These are phyloP conservation scores for Pythium aristosporum DNA, from an alignment of 352 stramenopile genomes.

Conservation along the genomic window DNA sequence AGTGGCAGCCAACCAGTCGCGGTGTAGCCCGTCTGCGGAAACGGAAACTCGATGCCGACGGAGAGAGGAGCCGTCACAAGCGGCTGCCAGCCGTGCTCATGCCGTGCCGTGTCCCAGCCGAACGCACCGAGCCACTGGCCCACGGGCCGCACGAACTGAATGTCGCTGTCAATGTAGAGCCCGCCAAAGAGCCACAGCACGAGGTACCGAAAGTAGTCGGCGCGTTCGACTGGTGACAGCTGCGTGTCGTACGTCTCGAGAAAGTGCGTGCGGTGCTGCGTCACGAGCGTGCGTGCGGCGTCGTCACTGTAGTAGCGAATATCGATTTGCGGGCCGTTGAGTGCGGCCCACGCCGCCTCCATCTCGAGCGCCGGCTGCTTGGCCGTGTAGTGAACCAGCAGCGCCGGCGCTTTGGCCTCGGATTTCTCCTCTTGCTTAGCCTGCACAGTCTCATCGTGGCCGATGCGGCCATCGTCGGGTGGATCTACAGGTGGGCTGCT, in stretches of 20 bases:
- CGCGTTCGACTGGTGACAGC: constrained; percentile 19
- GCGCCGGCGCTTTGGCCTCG: background rate
- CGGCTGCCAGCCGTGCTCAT: background rate
- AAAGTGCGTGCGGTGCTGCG: constrained; percentile 1
- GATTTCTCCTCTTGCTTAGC: background rate
- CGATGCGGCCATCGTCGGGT: background rate
- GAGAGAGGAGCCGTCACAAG: background rate
- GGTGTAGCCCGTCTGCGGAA: constrained; percentile 6
- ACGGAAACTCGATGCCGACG: constrained; percentile 15
- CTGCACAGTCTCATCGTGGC: background rate
- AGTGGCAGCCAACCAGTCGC: constrained; percentile 11
- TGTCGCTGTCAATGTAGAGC: constrained; percentile 19
- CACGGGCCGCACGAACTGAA: constrained; percentile 6
- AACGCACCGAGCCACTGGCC: constrained; percentile 11
- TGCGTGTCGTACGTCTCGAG: constrained; percentile 3
- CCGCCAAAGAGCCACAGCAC: constrained; percentile 12
- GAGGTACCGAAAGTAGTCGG: constrained; percentile 21
- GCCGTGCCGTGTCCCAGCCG: constrained; percentile 2
- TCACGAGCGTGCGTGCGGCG: background rate
- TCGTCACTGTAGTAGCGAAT: constrained; percentile 17
- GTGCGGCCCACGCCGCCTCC: background rate
- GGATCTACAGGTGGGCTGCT: background rate
- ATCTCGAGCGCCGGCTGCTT: background rate
- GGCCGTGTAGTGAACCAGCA: constrained; percentile 17
- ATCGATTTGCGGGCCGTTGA: constrained; percentile 3